Evolutionary conservation across 2,329 filamentous ascomycete genomes (phyloP).

Genomic region (Fusarium sp.): DNA sequence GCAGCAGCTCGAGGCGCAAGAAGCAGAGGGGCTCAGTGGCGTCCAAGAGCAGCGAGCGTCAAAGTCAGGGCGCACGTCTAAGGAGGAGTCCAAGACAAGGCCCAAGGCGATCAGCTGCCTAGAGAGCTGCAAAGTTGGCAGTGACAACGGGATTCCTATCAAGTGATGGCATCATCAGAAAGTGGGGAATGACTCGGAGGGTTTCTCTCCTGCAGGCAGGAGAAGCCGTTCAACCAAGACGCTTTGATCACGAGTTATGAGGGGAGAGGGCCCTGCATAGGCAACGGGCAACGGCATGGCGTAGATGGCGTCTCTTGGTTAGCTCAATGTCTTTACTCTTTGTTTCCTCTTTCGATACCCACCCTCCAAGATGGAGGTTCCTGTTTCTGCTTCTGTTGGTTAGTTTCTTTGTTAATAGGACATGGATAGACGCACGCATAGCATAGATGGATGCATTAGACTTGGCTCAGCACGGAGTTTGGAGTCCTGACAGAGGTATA

Average conservation of each 20-base stretch:
- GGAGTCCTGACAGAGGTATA: not conserved
- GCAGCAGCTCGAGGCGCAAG: constrained; percentile 4
- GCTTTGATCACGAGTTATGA: constrained; percentile 1
- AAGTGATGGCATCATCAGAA: constrained; percentile 1
- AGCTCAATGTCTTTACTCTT: not conserved
- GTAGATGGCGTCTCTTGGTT: not conserved
- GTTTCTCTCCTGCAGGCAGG: constrained; percentile 25
- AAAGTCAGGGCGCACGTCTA: constrained; percentile 12
- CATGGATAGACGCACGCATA: constrained; percentile 10
- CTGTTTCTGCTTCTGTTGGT: not conserved
- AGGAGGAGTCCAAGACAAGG: constrained; percentile 20
- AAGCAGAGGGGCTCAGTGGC: not conserved
- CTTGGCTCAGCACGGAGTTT: constrained; percentile 8
- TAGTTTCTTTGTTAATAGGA: constrained; percentile 5
- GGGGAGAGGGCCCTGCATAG: not conserved
- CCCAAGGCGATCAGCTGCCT: constrained; percentile 6
- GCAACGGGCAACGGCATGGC: not conserved
- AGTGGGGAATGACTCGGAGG: not conserved
- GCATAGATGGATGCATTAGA: constrained; percentile 16
- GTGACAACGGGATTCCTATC: not conserved
- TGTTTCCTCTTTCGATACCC: constrained; percentile 5
- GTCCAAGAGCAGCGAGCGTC: not conserved
- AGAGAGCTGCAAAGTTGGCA: constrained; percentile 5
- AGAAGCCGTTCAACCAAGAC: constrained; percentile 8
- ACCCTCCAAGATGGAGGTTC: not conserved